Base-by-base conservation (phyloP, 1,139 yeast species). In the Blastobotrys arbuscula region DNA sequence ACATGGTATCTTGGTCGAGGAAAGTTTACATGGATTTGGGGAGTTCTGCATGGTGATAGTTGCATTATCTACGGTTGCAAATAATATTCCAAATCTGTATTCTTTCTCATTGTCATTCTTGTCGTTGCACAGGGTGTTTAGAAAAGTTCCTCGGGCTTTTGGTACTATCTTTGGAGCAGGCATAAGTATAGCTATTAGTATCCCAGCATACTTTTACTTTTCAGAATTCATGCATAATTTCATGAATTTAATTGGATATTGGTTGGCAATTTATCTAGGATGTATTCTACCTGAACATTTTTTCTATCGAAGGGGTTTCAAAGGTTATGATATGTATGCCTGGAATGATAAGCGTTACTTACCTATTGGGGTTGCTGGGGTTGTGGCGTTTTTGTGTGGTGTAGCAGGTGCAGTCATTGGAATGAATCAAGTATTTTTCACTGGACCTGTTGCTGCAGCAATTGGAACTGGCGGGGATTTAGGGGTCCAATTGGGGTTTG, bases 71-170 rank as follows among this genome's bases (percentile, higher is more conserved):
- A 86, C 95, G 42, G 81, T 89, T 50, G 85, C 96, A 58, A 88
- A 88, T 75, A 88, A 88, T 71, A 78, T 88, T 64, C 96, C 96
- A 64, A 89, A 88, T 73, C 82, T 88, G 83, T 89, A 89, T 74
- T 86, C 96, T 19, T 78, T 87, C 62, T 90, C 87, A 28, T 74
- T 89, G 58, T 81, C 90, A 56, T 88, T 89, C 23, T 96, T 88
- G 72, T 80, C 95, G 26, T 73, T 85, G 59, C 84, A 90, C 86
- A 77, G 83, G 44, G 78, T 78, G 53, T 77, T 88, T 61, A 72
- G 79, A 46, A 77, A 73, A 61, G 73, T 89, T 51, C 97, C 96
- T 59, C 80, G 96, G 73, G 76, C 82, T 46, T 63, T 81, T 45
- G 88, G 96, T 96, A 83, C 95, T 46, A 59, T 84, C 49, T 65